These are phyloP conservation scores for Stachybotrys chlorohalonatus DNA, from an alignment of 2,329 filamentous ascomycete species.

Conservation along the genomic window DNA sequence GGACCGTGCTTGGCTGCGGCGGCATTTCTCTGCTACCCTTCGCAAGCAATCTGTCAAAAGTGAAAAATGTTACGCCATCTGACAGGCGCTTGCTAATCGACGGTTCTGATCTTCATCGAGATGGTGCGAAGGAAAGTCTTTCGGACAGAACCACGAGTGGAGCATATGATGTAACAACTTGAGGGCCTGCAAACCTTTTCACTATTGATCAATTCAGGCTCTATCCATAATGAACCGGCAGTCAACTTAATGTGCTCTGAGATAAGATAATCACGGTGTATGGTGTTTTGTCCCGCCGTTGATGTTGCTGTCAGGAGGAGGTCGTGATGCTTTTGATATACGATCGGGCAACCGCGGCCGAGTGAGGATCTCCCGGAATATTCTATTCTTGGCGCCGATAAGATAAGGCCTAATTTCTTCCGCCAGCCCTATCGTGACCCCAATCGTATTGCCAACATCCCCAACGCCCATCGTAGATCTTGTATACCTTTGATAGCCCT, in stretches of 20 bases:
- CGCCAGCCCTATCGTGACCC: not conserved
- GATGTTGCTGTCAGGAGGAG: too few species aligned
- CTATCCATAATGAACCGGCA: not conserved
- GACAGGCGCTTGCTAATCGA: not conserved
- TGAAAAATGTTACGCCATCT: not conserved
- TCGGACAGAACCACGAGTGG: not conserved
- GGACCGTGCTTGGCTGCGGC: conserved; percentile 1
- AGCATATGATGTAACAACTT: not conserved
- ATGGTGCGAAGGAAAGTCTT: not conserved
- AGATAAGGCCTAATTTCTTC: not conserved
- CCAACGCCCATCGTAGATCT: not conserved
- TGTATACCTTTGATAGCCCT: not conserved
- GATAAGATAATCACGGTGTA: too few species aligned
- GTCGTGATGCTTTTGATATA: too few species aligned
- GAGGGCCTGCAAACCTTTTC: not conserved
- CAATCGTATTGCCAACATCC: not conserved
- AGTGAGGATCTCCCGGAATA: not conserved
- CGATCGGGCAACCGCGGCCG: not conserved
- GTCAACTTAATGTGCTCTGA: too few species aligned
- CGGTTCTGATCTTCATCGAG: conserved; percentile 3
- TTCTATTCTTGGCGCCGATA: not conserved
- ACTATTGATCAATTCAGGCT: not conserved
- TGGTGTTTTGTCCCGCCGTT: too few species aligned
- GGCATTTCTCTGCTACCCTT: not conserved
- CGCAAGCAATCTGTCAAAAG: not conserved